Evolutionary conservation across 1,139 yeast genomes (phyloP).

Genomic region (Kurtzmaniella natalensis): DNA sequence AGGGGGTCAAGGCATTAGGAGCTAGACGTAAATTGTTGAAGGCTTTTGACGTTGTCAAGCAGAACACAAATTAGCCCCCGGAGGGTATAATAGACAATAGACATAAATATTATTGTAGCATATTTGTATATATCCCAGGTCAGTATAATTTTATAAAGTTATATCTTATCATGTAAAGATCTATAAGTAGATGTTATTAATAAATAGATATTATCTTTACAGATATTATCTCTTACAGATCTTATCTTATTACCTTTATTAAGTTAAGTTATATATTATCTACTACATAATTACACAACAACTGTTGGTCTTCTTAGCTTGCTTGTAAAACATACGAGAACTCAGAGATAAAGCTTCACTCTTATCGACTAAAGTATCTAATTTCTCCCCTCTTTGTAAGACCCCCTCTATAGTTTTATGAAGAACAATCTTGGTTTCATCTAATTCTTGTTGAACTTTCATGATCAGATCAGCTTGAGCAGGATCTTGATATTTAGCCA

Average conservation of each 20-base stretch:
- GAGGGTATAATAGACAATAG: slow-evolving; percentile 3
- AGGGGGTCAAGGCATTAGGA: slow-evolving; percentile 91
- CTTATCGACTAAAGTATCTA: slow-evolving; percentile 91
- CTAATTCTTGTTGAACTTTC: slow-evolving; percentile 97
- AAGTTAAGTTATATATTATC: too few species aligned
- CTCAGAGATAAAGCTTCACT: slow-evolving; percentile 87
- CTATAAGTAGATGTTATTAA: too few species aligned
- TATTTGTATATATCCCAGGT: too few species aligned
- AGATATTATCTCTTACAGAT: too few species aligned
- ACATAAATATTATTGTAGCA: slow-evolving; percentile 1
- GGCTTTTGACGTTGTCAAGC: slow-evolving; percentile 78
- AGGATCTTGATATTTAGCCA: slow-evolving; percentile 91
- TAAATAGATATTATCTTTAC: too few species aligned
- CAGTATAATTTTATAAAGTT: too few species aligned
- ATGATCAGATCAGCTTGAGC: slow-evolving; percentile 93
- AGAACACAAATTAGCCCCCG: slow-evolving; percentile 10
- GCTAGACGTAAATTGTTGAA: slow-evolving; percentile 90
- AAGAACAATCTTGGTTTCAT: slow-evolving; percentile 92
- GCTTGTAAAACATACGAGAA: slow-evolving; percentile 92
- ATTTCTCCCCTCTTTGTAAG: slow-evolving; percentile 91
- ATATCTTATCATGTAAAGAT: too few species aligned
- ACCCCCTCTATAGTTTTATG: slow-evolving; percentile 96
- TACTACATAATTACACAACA: slow-evolving; percentile 82
- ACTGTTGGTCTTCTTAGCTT: slow-evolving; percentile 95
- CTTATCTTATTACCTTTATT: too few species aligned